A percentile compares a stretch with the other conserved stretches of the same genome.
Evolutionary conservation across 805 yeast species (phyloP).

Genomic region (Dipodascus albidus): DNA sequence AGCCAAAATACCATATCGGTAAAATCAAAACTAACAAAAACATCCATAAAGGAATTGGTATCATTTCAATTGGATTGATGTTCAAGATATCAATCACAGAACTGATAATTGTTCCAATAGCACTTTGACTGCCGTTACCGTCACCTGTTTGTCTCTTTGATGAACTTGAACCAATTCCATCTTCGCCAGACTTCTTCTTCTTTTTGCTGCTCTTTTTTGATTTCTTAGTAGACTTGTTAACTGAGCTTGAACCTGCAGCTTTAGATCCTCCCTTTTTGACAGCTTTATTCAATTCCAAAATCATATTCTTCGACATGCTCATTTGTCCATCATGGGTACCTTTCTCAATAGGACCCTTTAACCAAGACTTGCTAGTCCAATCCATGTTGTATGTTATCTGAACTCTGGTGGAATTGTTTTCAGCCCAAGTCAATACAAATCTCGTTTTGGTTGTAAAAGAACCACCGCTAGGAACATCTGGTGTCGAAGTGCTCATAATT

Average conservation of each 20-base stretch:
- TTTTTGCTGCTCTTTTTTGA: conserved; percentile 1
- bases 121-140: no score
- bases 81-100: conserved; percentile 4
- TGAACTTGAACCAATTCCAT: not conserved
- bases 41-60: conserved; percentile 10
- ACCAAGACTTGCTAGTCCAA: conserved; percentile 91
- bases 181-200: conserved; percentile 9
- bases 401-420: conserved; percentile 46
- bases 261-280: conserved; percentile 8
- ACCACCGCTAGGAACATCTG: conserved; percentile 90
- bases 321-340: conserved; percentile 75
- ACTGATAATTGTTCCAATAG: conserved; percentile 2
- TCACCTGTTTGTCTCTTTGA: no score
- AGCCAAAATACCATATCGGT: conserved; percentile 1
- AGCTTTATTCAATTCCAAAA: conserved; percentile 2
- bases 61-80: conserved; percentile 6
- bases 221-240: conserved; percentile 6
- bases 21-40: conserved; percentile 1
- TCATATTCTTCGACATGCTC: conserved; percentile 42
- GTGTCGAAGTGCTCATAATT: conserved; percentile 59
- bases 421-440: conserved; percentile 67
- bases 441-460: conserved; percentile 68
- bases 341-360: conserved; percentile 78
- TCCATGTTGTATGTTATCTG: conserved; percentile 61
- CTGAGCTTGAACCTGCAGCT: not conserved